Conservation (phyloP, 345 rosid species). For the Populus deltoides region DNA sequence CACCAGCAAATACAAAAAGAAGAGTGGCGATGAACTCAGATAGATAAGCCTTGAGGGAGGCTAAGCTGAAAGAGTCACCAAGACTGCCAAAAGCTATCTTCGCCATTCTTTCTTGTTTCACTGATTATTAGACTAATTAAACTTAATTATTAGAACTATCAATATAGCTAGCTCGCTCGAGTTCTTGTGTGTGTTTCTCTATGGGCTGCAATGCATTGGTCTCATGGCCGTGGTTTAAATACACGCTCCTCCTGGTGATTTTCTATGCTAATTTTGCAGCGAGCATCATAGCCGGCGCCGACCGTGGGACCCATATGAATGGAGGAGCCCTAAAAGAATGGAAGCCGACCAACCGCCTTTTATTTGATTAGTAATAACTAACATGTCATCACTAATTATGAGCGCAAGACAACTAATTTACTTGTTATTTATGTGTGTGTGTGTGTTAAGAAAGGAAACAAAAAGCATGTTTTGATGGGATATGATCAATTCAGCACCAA, state of each 20-base stretch:
- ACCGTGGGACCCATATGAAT: constrained; percentile 32
- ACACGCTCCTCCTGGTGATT: background rate
- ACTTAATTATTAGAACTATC: background rate
- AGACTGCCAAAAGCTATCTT: constrained; percentile 65
- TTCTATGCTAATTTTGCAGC: background rate
- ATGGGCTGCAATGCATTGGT: background rate
- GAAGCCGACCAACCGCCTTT: constrained; percentile 53
- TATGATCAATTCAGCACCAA: background rate
- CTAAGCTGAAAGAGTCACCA: constrained; percentile 72
- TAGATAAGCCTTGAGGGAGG: constrained; percentile 61
- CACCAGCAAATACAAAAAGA: constrained; percentile 93
- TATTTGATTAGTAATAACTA: constrained; percentile 19
- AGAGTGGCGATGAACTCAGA: constrained; percentile 91
- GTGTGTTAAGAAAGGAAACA: constrained; percentile 18
- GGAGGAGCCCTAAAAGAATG: constrained; percentile 17
- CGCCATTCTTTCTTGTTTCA: constrained; percentile 47
- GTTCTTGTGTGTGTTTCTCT: no score
- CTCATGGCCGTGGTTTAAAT: background rate
- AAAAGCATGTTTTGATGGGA: background rate
- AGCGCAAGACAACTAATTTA: constrained; percentile 34
- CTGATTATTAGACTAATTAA: background rate
- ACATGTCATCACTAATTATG: constrained; percentile 30
- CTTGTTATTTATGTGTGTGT: background rate
- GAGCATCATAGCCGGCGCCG: constrained; percentile 44
- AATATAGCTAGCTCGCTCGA: background rate